Base-by-base conservation (phyloP, 1,139 yeast genomes). In the Pichia sp. region DNA sequence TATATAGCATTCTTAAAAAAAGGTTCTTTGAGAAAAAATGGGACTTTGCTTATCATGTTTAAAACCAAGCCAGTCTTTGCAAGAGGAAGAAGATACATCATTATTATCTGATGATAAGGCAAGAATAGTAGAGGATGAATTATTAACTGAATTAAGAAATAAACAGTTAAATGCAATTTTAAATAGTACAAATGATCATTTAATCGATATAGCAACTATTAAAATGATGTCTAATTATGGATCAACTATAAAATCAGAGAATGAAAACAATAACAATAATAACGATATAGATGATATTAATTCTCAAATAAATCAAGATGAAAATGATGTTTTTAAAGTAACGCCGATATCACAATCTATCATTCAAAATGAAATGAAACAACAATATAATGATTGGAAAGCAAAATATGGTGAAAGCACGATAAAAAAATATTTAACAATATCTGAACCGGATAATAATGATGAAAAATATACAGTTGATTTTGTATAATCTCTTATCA, bases 11-110 rank as follows among this genome's bases (percentile, higher is more conserved):
- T n/a, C n/a, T n/a, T n/a, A n/a, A 24, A 12, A 8, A 12, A 8
- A 25, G 6, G 6, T 16, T 2, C 10, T 7, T 23, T 6, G 10
- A 16, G 6, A n/a, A 4, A 42, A 8, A 35, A 61, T 61, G 65
- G 65, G 65, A 27, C 33, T 51, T 23, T 58, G 64, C 38, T 49
- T 60, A 4, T 60, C 64, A 1, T 61, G 65, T 39, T 35, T 61
- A 26, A 40, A 50, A 12, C 42, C 51, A 4, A 35, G 45, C 2
- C 41, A 41, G 10, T 48, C 52, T 3, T 51, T 45, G 27, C 54
- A 53, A 31, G 53, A 52, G 30, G 62, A 57, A 26, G 65, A 61
- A 35, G 51, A 51, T n/a, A 41, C 56, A 4, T 62, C 63, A 1
- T 42, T 60, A 20, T 42, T 61, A 30, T 53, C 51, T 4, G 57